phyloP scores from a whole-genome alignment of 441 rosid species.

The Pelargonium cotyledonis region DNA sequence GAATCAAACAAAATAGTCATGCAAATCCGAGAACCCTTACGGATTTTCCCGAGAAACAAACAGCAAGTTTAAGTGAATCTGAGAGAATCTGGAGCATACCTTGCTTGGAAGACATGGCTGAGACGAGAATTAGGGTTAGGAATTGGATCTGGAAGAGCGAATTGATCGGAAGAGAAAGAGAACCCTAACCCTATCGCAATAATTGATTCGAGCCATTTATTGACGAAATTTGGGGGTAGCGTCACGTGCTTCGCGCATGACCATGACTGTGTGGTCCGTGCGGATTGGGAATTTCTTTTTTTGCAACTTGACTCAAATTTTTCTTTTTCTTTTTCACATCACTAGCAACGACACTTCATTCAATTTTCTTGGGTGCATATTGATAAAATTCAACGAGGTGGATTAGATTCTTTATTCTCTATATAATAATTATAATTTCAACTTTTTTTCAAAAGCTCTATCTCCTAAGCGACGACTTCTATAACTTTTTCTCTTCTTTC shows the following conservation, averaged over 20 bases:
- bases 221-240: not conserved
- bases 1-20: not conserved
- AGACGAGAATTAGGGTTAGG: conserved; percentile 25
- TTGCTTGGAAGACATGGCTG: conserved; percentile 65
- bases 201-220: not conserved
- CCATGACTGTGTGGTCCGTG: not conserved
- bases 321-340: not conserved
- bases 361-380: no score
- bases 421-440: no score
- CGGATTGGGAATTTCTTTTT: not conserved
- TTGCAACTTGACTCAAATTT: not conserved
- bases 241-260: not conserved
- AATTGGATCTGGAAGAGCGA: not conserved
- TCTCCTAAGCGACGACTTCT: no score
- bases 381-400: no score
- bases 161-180: not conserved
- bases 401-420: no score
- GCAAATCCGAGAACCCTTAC: not conserved
- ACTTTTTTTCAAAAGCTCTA: no score
- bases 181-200: no score
- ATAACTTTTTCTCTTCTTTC: no score
- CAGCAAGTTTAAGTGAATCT: not conserved
- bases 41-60: not conserved
- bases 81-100: conserved; percentile 28
- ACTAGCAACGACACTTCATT: no score